These are phyloP conservation scores for Venturia oleaginea DNA, from an alignment of 2,329 filamentous ascomycete genomes.

Conservation along the genomic window DNA sequence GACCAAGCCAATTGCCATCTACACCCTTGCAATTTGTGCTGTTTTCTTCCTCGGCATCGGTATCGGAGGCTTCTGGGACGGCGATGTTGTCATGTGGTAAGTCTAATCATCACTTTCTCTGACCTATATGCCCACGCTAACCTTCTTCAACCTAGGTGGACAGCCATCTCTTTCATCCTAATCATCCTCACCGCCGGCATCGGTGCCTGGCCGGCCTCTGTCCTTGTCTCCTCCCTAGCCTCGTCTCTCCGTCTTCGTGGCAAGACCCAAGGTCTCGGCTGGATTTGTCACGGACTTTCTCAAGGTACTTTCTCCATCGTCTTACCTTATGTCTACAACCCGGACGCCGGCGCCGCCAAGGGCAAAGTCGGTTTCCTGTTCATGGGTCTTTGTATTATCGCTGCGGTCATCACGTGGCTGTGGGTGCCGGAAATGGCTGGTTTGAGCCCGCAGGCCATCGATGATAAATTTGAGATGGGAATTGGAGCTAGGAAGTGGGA, in stretches of 20 bases:
- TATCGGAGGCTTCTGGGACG: conserved; percentile 37
- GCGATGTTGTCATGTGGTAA: conserved; percentile 33
- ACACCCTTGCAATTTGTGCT: conserved; percentile 25
- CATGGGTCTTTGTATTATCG: conserved; percentile 26
- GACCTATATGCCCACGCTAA: background rate
- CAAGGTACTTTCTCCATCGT: conserved; percentile 37
- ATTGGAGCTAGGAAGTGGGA: background rate
- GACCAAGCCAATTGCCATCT: conserved; percentile 31
- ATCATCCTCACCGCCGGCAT: conserved; percentile 36
- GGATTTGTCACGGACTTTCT: conserved; percentile 32
- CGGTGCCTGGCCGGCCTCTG: conserved; percentile 36
- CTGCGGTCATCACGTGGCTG: conserved; percentile 33
- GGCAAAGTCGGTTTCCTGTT: conserved; percentile 36
- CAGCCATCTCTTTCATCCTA: conserved; percentile 30
- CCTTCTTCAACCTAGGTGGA: conserved; percentile 25
- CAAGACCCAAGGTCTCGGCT: conserved; percentile 37
- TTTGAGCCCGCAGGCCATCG: conserved; percentile 39
- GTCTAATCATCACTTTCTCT: conserved; percentile 9
- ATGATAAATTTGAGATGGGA: conserved; percentile 29
- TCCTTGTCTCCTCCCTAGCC: conserved; percentile 35
- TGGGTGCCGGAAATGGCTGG: conserved; percentile 47
- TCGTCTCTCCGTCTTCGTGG: conserved; percentile 36
- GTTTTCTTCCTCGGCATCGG: conserved; percentile 39
- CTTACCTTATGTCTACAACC: conserved; percentile 45
- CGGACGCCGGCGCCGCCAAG: conserved; percentile 33